Conservation (phyloP, 441 rosid genomes). For the Metrosideros polymorpha region DNA sequence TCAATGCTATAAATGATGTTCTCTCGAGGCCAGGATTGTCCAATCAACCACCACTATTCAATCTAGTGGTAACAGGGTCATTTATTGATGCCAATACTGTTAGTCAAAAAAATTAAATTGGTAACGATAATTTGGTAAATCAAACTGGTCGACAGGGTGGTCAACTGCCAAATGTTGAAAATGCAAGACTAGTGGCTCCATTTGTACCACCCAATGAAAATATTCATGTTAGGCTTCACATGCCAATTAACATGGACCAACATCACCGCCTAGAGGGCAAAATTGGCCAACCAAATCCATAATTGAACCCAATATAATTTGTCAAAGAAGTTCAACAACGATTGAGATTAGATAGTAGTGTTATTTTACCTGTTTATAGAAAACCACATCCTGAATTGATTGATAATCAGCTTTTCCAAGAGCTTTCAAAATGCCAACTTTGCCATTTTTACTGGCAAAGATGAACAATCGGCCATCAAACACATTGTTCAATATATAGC, state of each 20-base stretch:
- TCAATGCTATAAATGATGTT: not conserved
- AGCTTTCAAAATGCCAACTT: not conserved
- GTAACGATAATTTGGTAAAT: not conserved
- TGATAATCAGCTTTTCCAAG: not conserved
- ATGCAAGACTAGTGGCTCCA: not conserved
- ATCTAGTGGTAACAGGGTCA: not conserved
- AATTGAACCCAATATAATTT: not conserved
- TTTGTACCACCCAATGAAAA: not conserved
- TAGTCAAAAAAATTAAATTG: not conserved
- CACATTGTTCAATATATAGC: not conserved
- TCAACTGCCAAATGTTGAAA: not conserved
- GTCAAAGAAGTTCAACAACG: not conserved
- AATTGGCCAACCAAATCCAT: not conserved
- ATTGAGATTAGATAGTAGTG: not conserved
- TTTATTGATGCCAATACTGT: not conserved
- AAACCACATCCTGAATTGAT: not conserved
- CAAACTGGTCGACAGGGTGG: not conserved
- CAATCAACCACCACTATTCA: not conserved
- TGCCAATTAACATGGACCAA: not conserved
- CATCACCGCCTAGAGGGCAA: not conserved
- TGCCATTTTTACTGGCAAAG: not conserved
- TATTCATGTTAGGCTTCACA: not conserved
- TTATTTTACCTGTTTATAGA: not conserved
- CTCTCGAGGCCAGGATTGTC: not conserved
- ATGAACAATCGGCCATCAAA: not conserved